These are phyloP conservation scores for Cadophora gregata DNA, from an alignment of 2,329 filamentous ascomycete species.

Conservation along the genomic window DNA sequence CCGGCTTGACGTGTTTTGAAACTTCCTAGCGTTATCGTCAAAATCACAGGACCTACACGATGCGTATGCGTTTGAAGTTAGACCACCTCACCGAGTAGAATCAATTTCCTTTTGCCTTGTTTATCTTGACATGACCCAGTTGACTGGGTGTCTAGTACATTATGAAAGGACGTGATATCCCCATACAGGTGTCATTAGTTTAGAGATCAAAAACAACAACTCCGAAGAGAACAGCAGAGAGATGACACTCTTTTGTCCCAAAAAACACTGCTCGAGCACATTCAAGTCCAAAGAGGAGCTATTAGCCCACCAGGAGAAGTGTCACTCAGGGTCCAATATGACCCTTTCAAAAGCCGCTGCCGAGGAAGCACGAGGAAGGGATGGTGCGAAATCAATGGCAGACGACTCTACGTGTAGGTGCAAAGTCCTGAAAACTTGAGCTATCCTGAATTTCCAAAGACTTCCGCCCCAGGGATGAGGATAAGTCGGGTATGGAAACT, in stretches of 20 bases:
- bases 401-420: background rate
- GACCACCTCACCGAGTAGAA: background rate
- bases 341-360: background rate
- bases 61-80: background rate
- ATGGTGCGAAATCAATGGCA: background rate
- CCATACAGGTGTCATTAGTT: background rate
- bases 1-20: background rate
- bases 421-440: background rate
- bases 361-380: background rate
- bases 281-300: background rate
- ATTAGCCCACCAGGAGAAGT: background rate
- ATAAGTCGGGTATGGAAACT: background rate
- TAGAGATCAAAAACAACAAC: background rate
- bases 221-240: background rate
- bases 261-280: background rate
- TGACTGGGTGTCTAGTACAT: background rate
- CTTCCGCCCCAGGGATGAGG: background rate
- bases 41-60: background rate
- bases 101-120: background rate
- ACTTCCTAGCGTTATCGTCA: background rate
- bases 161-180: background rate
- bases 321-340: background rate
- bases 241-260: background rate
- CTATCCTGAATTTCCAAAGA: background rate
- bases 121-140: background rate